Percentiles rank a stretch among this genome's conserved stretches.
Evolutionary conservation across 306 rosid genomes (phyloP).

Genomic region (Gynostemma pentaphyllum): DNA sequence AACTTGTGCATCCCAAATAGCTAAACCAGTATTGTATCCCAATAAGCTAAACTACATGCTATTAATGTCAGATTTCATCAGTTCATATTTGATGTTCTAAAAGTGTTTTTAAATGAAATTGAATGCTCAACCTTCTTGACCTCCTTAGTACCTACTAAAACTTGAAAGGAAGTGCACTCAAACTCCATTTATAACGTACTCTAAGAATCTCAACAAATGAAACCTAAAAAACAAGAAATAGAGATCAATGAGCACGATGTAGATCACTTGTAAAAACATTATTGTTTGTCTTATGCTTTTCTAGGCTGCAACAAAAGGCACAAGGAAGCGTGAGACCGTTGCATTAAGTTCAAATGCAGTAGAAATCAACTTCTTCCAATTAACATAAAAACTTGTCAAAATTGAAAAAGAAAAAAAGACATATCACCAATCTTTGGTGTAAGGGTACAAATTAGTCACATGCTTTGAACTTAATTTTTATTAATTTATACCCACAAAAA

Average conservation of each 20-base stretch:
- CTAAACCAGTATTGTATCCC: no score
- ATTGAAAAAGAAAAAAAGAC: neutral
- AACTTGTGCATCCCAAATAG: no score
- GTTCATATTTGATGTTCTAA: neutral
- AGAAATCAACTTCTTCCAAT: neutral
- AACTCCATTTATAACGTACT: no score
- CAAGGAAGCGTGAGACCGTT: neutral
- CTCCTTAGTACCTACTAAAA: neutral
- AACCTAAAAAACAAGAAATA: no score
- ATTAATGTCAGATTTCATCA: no score
- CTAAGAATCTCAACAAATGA: neutral
- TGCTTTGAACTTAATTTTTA: neutral
- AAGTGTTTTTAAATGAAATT: no score
- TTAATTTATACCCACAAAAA: neutral
- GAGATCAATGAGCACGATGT: no score
- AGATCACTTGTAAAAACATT: conserved; percentile 10
- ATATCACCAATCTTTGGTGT: neutral
- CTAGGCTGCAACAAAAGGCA: conserved; percentile 53
- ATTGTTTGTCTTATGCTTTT: conserved; percentile 87
- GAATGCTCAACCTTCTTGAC: neutral
- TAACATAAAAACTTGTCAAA: neutral
- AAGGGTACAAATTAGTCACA: neutral
- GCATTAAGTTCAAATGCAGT: neutral
- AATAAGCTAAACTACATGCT: no score
- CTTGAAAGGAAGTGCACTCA: neutral